These are phyloP conservation scores for Apocynum venetum DNA, from an alignment of 257 asterid genomes.

Conservation along the genomic window DNA sequence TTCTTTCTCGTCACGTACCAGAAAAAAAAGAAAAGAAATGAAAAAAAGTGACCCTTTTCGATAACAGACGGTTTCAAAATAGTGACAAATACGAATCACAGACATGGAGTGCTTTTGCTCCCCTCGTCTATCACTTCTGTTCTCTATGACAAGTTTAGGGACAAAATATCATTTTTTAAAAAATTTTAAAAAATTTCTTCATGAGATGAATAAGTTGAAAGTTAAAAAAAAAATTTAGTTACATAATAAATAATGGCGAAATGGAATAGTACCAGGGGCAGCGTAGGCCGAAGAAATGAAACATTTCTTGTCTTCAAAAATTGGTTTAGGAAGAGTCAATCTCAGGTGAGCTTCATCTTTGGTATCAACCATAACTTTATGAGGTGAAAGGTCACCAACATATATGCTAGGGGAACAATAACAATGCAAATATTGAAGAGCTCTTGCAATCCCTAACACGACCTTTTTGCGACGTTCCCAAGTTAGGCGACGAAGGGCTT, in stretches of 20 bases:
- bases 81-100: no score
- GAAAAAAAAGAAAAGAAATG: no score
- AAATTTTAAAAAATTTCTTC: no score
- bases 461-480: slow-evolving; percentile 60
- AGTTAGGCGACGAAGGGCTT: slow-evolving; percentile 31
- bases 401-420: slow-evolving; percentile 40
- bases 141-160: no score
- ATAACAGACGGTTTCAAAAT: neutral
- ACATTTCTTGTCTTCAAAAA: slow-evolving; percentile 29
- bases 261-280: slow-evolving; percentile 51
- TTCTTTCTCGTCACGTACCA: slow-evolving; percentile 2
- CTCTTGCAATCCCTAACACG: slow-evolving; percentile 57
- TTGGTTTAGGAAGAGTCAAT: slow-evolving; percentile 28
- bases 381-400: slow-evolving; percentile 45
- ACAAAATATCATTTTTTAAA: no score
- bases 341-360: slow-evolving; percentile 53
- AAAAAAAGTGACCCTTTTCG: no score
- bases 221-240: no score
- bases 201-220: no score
- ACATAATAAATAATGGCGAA: neutral
- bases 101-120: no score
- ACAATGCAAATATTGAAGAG: slow-evolving; percentile 54
- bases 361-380: slow-evolving; percentile 43
- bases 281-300: slow-evolving; percentile 40
- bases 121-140: no score